phyloP scores from a whole-genome alignment of 306 rosid species.

The Prunus mume region DNA sequence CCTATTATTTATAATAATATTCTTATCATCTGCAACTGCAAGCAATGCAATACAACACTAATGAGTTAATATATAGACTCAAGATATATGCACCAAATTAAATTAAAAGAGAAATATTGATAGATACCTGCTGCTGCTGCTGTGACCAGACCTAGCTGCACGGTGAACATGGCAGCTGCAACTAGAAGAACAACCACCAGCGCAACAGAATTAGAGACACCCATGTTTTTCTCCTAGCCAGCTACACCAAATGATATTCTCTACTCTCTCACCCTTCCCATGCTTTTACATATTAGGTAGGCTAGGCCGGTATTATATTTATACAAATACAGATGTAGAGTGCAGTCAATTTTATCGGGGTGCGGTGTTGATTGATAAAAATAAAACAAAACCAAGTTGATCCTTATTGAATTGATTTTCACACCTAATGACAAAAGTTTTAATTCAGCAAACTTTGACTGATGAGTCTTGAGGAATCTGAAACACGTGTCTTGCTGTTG shows the following conservation, averaged over 20 bases:
- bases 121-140: neutral
- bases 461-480: too few species aligned
- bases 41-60: neutral
- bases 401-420: too few species aligned
- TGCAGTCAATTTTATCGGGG: neutral
- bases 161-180: neutral
- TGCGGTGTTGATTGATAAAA: neutral
- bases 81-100: neutral
- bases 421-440: too few species aligned
- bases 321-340: neutral
- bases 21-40: neutral
- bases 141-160: neutral
- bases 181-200: neutral
- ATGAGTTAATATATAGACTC: neutral
- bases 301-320: too few species aligned
- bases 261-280: neutral
- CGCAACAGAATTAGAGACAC: neutral
- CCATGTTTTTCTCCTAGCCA: constrained; percentile 1
- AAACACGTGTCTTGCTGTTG: too few species aligned
- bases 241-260: neutral
- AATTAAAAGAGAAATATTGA: neutral
- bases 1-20: neutral
- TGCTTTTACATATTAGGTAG: too few species aligned
- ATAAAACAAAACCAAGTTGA: neutral
- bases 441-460: too few species aligned